Base-by-base conservation (phyloP, 1,139 yeast genomes). In the Sugiyamaella sp. region DNA sequence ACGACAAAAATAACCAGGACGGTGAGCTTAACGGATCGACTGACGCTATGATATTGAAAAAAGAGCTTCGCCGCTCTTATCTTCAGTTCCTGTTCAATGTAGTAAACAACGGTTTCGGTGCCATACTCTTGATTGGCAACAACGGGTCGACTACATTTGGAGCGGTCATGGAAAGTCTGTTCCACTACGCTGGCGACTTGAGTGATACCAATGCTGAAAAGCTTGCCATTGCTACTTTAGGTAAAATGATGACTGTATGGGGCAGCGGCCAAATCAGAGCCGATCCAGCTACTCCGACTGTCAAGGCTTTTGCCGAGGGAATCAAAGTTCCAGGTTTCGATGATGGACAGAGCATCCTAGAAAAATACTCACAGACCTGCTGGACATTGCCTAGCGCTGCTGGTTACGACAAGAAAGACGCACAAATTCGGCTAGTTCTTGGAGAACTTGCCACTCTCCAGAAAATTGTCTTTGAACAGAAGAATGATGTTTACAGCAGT, bases 351-450 rank as follows among this genome's bases (percentile, higher is more conserved):
- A 84, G 80, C 66, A 77, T 91, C 55, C 80, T 87, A 70, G 82
- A 84, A 51, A 86, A 85, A 60, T 78, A 82, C 38, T 80, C 90
- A 6, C 81, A 86, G 51, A 72, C 89, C 53, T 78, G 85, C 46
- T 87, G 90, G 74, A 95, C 89, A 66, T 74, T 90, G 50, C 90
- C 96, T 9, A 85, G 89, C 64, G 85, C 86, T 62, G 81, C 84
- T 46, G 79, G 80, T 33, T 84, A 85, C 61, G 81, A 86, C 64
- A 73, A 85, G 51, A 80, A 82, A 60, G 96, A 90, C 66, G 95
- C 96, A 2, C 91, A 88, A 66, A 81, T 80, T 63, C 80, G 95
- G 63, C 75, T 84, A 52, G 78, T 88, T 44, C 85, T 90, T 2
- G 82, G 82, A 57, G 99, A 93, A 64, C 75, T 89, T 9, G 84